Evolutionary conservation across 805 yeast genomes (phyloP), one percentile per base, ranked within the genome.

Genomic region (Candida yuanshanica): DNA sequence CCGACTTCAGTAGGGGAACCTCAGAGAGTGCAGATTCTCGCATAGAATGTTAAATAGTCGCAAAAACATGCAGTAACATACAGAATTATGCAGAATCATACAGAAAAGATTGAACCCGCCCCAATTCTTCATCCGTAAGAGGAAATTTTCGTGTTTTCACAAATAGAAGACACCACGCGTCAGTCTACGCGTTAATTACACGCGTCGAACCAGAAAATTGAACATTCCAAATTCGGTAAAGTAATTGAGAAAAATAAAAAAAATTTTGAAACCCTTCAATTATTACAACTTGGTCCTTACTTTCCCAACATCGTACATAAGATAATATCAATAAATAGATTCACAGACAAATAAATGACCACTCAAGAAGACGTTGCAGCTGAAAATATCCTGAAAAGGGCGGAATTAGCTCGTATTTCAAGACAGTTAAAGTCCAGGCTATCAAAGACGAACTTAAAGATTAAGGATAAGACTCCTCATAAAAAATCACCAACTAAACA

Each of bases 321-420:
- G n/a, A n/a, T n/a, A n/a, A n/a, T n/a, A n/a, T n/a, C n/a, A n/a
- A n/a, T n/a, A n/a, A n/a, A n/a, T n/a, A n/a, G n/a, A n/a, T n/a
- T n/a, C 20, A 22, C 27, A 13, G 23, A 35, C 9, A 10, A n/a
- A n/a, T n/a, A n/a, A n/a, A 50, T 47, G 48, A 38, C 52, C 7
- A 37, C 50, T 4, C 43, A 47, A 11, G 74, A 70, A 43, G 70
- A 69, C 39, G 51, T 59, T 16, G 69, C 69, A 13, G 72, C 73
- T 20, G 69, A 68, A 42, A 65, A 63, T 45, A 68, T 70, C 35
- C 55, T 70, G 33, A 69, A 69, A 45, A 58, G 74, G 38, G 75
- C 70, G 4, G 74, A 70, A 46, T 58, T 70, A 7, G 70, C 74
- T 5, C 60, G 72, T 42, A 63, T 70, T 39, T 66, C 75, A 2